These are phyloP conservation scores for Magnolia kwangsiensis DNA, from an alignment of 164 flowering plant species.

Conservation along the genomic window DNA sequence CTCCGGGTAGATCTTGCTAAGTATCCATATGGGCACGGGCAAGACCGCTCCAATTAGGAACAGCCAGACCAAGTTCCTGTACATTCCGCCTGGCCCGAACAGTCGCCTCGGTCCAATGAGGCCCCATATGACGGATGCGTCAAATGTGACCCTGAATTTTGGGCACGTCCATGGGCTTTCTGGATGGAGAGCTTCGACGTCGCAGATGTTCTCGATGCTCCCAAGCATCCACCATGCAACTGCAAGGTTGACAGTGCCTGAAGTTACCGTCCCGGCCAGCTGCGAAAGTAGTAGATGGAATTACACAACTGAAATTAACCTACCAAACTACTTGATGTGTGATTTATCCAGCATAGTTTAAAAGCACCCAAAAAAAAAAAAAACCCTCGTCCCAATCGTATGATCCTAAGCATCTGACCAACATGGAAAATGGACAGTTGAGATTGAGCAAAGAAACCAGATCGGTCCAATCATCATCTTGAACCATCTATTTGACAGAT, in stretches of 20 bases:
- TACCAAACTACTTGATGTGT: too few relatives aligned
- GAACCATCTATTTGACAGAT: too few relatives aligned
- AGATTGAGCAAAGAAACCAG: too few relatives aligned
- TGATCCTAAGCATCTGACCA: too few relatives aligned
- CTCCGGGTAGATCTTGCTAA: conserved; percentile 76
- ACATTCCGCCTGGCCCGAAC: conserved; percentile 81
- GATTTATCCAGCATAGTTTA: too few relatives aligned
- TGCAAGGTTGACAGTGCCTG: conserved; percentile 73
- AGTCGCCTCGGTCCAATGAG: conserved; percentile 75
- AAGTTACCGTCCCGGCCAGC: conserved; percentile 78
- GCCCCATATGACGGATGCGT: conserved; percentile 97
- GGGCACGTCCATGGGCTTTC: conserved; percentile 99
- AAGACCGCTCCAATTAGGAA: conserved; percentile 83
- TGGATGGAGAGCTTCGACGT: conserved; percentile 59
- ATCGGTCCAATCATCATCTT: too few relatives aligned
- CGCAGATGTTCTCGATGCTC: conserved; percentile 76
- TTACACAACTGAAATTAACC: too few relatives aligned
- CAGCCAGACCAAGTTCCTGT: conserved; percentile 86
- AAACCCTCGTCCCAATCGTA: too few relatives aligned
- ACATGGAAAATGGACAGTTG: too few relatives aligned
- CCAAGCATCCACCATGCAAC: conserved; percentile 98
- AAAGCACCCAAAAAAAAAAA: too few relatives aligned
- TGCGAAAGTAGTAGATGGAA: conserved; percentile 18
- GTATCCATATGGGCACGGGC: conserved; percentile 83
- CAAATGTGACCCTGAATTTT: conserved; percentile 79